Conservation (phyloP, 2,329 filamentous ascomycete species). For the Aspergillus japonicus region DNA sequence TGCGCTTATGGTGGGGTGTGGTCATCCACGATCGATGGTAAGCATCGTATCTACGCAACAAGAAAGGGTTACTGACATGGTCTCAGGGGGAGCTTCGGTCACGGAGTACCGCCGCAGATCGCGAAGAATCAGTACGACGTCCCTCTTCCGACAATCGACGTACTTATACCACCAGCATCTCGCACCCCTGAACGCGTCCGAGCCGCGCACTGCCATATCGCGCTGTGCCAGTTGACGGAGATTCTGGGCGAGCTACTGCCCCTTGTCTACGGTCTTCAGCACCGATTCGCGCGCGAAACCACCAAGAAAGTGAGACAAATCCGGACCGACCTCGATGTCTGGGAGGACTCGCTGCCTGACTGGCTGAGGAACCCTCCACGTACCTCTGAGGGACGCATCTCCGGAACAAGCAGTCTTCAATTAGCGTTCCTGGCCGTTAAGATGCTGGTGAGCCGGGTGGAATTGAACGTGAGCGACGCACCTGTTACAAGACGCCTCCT, state of each 20-base stretch:
- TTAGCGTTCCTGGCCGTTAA: conserved; percentile 47
- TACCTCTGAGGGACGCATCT: conserved; percentile 35
- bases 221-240: conserved; percentile 52
- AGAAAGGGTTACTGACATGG: conserved; percentile 19
- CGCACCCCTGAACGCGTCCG: conserved; percentile 43
- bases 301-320: conserved; percentile 48
- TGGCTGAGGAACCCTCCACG: conserved; percentile 41
- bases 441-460: conserved; percentile 49
- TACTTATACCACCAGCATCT: conserved; percentile 38
- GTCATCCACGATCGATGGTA: conserved; percentile 57
- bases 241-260: conserved; percentile 48
- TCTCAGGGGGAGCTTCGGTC: conserved; percentile 53
- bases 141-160: conserved; percentile 50
- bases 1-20: conserved; percentile 58
- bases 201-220: conserved; percentile 53
- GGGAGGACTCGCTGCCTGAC: conserved; percentile 47
- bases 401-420: conserved; percentile 46
- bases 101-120: conserved; percentile 56
- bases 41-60: conserved; percentile 2
- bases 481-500: neutral
- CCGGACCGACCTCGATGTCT: conserved; percentile 46
- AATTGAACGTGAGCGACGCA: conserved; percentile 42
- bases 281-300: conserved; percentile 43
- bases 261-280: conserved; percentile 47
- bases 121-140: conserved; percentile 56